Conservation (phyloP, 2,329 filamentous ascomycete species). For the Blastomyces percursus region DNA sequence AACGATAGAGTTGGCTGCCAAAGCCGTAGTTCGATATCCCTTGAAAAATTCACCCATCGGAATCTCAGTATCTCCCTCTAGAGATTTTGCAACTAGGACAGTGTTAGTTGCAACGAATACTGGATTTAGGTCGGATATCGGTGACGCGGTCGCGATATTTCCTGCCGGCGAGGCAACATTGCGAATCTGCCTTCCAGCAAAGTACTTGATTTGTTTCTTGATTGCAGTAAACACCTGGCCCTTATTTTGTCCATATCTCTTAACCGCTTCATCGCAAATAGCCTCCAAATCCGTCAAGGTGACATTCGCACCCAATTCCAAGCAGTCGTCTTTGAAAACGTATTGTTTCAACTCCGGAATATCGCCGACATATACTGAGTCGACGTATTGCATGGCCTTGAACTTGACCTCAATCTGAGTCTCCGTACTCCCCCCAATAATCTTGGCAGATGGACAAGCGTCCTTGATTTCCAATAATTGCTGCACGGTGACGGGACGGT, state of each 20-base stretch:
- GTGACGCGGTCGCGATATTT: constrained; percentile 86
- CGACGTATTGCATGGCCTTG: constrained; percentile 81
- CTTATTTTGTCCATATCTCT: constrained; percentile 59
- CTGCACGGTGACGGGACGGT: constrained; percentile 71
- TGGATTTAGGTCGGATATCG: constrained; percentile 92
- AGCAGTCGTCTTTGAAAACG: constrained; percentile 61
- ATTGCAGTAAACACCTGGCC: constrained; percentile 84
- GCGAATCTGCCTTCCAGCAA: constrained; percentile 87
- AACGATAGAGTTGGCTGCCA: constrained; percentile 73
- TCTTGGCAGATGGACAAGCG: constrained; percentile 72
- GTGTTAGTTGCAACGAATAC: constrained; percentile 83
- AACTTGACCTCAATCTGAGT: constrained; percentile 99
- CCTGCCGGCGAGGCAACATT: constrained; percentile 97
- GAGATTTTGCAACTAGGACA: constrained; percentile 67
- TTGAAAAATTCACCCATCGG: constrained; percentile 89
- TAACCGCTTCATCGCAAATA: constrained; percentile 67
- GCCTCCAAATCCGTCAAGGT: constrained; percentile 81
- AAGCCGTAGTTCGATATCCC: constrained; percentile 74
- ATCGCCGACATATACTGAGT: constrained; percentile 86
- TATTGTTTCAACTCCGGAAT: constrained; percentile 82
- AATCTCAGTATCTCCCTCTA: constrained; percentile 64
- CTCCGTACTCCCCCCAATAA: constrained; percentile 92
- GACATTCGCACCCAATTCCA: constrained; percentile 92
- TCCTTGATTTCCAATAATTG: constrained; percentile 89
- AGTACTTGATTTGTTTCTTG: constrained; percentile 86